Base-by-base conservation (phyloP, 768 basidiomycete species). In the Boletus sp. region DNA sequence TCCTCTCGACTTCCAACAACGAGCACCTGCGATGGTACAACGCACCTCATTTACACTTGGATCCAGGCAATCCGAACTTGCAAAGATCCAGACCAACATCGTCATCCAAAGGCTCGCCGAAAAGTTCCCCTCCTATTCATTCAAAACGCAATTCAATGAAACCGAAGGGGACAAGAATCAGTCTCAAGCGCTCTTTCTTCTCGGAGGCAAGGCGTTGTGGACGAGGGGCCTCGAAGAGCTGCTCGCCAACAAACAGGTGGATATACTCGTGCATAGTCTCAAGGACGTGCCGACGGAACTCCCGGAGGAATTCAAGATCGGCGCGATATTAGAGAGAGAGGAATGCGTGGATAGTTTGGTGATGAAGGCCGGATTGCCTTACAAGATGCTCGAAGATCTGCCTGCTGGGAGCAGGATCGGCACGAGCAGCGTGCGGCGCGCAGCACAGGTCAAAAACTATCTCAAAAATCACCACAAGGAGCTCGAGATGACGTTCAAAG, bases 161-260 rank as follows among this genome's bases (percentile, higher is more conserved):
- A 93, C 87, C 3, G 84, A 75, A 67, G 96, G 78, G 4, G 96
- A 98, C 76, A 89, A 90, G 67, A 94, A 97, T 66, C 92, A 95
- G 73, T 84, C 87, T 1, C 88, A 92, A 61, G 83, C 84, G n/a
- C 78, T 97, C 17, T 95, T 95, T 73, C 79, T 94, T 9, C 76
- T 97, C 15, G 94, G 94, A 39, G 93, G 92, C n/a, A 93, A 92
- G 69, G 82, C 90, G 0, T 73, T 98, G 30, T 99, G 97, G 97
- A 99, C 97, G 37, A 91, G 93, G 64, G 96, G 98, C 64, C 85
- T 99, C 52, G 97, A 99, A 70, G 89, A 90, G 18, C 86, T 85
- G 44, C 76, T 99, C 58, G 79, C 84, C 53, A 79, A 86, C 44
- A 75, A 80, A 32, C 76, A 79, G 12, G 89, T 95, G 48, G 97